Evolutionary conservation across 2,329 filamentous ascomycete genomes (phyloP).

Genomic region (Xylaria sp.): DNA sequence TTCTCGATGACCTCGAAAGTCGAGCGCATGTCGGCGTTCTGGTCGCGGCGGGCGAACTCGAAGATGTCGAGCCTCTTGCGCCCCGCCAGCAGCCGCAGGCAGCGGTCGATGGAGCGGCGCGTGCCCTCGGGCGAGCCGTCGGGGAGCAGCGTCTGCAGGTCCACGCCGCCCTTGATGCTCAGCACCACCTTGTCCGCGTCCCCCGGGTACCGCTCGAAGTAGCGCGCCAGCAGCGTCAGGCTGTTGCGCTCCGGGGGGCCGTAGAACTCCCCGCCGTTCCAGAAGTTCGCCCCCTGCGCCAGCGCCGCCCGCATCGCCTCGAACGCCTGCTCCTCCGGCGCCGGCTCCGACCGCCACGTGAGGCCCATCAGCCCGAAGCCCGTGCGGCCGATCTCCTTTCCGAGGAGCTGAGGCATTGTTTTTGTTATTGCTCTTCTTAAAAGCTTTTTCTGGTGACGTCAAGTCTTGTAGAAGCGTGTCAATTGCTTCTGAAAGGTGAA

Average conservation of each 20-base stretch:
- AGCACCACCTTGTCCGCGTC: slow-evolving; percentile 59
- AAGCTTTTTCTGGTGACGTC: background rate
- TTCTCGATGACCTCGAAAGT: slow-evolving; percentile 40
- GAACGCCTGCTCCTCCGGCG: slow-evolving; percentile 45
- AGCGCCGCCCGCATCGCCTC: slow-evolving; percentile 53
- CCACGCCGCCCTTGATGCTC: slow-evolving; percentile 57
- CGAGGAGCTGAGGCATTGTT: slow-evolving; percentile 32
- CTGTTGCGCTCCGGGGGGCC: slow-evolving; percentile 54
- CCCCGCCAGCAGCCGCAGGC: slow-evolving; percentile 44
- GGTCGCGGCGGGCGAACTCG: slow-evolving; percentile 54
- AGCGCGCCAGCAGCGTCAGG: slow-evolving; percentile 54
- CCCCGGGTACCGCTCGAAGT: slow-evolving; percentile 60
- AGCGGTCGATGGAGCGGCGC: slow-evolving; percentile 53
- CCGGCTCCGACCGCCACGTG: slow-evolving; percentile 34
- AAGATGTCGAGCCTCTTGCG: slow-evolving; percentile 58
- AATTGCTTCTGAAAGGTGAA: background rate
- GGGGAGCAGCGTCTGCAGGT: slow-evolving; percentile 35
- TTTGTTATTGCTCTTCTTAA: slow-evolving; percentile 1
- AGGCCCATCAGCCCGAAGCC: slow-evolving; percentile 38
- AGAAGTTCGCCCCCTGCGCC: slow-evolving; percentile 43
- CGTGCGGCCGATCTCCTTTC: slow-evolving; percentile 31
- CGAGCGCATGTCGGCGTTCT: slow-evolving; percentile 40
- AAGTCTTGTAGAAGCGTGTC: background rate
- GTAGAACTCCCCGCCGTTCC: slow-evolving; percentile 62
- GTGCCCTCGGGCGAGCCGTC: slow-evolving; percentile 54